Conservation (phyloP, 805 yeast genomes). For the Saccharomycopsis sp. region DNA sequence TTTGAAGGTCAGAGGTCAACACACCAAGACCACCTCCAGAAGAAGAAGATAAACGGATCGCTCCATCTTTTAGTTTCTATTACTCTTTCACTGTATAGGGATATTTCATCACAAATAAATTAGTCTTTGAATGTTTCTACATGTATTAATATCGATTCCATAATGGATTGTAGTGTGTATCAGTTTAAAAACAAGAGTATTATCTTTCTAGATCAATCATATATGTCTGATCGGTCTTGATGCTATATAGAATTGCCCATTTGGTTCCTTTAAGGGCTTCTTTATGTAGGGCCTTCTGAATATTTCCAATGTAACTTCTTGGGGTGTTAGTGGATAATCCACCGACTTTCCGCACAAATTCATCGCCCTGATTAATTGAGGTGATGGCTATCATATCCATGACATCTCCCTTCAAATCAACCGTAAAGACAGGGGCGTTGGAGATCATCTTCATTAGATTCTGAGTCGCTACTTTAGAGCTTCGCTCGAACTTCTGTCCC, state of each 20-base stretch:
- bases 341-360: conserved; percentile 72
- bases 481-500: conserved; percentile 72
- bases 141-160: neutral
- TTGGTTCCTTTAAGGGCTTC: conserved; percentile 67
- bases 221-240: conserved; percentile 68
- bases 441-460: conserved; percentile 48
- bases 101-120: neutral
- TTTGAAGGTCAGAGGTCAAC: conserved; percentile 99
- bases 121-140: neutral
- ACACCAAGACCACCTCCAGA: conserved; percentile 99
- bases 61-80: neutral
- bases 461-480: conserved; percentile 55
- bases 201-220: conserved; percentile 60
- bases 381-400: conserved; percentile 76
- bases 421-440: conserved; percentile 64
- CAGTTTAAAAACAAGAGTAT: conserved; percentile 8
- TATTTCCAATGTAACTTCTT: conserved; percentile 68
- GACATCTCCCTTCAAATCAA: conserved; percentile 79
- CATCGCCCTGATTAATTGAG: conserved; percentile 69
- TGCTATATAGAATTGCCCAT: conserved; percentile 72
- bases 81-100: neutral
- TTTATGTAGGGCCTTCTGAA: conserved; percentile 64
- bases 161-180: no score
- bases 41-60: conserved; percentile 18
- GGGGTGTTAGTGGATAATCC: conserved; percentile 77